These are phyloP conservation scores for Penicillium longicatenatum DNA, from an alignment of 495 filamentous ascomycete species.

Conservation along the genomic window DNA sequence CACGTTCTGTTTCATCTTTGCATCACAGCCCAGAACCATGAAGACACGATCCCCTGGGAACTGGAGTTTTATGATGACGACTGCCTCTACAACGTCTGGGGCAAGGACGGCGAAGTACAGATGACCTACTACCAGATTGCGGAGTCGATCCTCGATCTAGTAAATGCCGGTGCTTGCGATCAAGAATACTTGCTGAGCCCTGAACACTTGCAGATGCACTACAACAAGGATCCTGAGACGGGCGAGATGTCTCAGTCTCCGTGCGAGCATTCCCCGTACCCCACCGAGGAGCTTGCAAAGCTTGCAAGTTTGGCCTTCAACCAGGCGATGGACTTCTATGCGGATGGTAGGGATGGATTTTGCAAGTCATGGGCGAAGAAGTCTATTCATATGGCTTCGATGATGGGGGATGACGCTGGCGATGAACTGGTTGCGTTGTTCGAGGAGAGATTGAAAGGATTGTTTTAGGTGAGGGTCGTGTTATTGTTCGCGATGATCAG, in stretches of 20 bases:
- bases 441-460: slow-evolving; percentile 51
- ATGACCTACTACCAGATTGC: not conserved
- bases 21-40: not conserved
- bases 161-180: not conserved
- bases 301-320: slow-evolving; percentile 76
- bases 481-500: too few species aligned
- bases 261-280: slow-evolving; percentile 45
- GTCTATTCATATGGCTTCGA: slow-evolving; percentile 63
- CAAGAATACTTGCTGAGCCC: not conserved
- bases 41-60: not conserved
- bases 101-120: not conserved
- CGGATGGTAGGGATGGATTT: slow-evolving; percentile 52
- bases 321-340: slow-evolving; percentile 71
- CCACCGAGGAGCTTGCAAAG: slow-evolving; percentile 73
- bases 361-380: slow-evolving; percentile 66
- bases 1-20: not conserved
- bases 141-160: not conserved
- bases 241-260: not conserved
- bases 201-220: not conserved
- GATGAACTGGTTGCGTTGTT: slow-evolving; percentile 50
- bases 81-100: not conserved
- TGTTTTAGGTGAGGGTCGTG: slow-evolving; percentile 26
- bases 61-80: not conserved
- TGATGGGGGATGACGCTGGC: slow-evolving; percentile 45
- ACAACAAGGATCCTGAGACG: not conserved